Evolutionary conservation across 441 rosid genomes (phyloP).

Genomic region (Populus hybrid): DNA sequence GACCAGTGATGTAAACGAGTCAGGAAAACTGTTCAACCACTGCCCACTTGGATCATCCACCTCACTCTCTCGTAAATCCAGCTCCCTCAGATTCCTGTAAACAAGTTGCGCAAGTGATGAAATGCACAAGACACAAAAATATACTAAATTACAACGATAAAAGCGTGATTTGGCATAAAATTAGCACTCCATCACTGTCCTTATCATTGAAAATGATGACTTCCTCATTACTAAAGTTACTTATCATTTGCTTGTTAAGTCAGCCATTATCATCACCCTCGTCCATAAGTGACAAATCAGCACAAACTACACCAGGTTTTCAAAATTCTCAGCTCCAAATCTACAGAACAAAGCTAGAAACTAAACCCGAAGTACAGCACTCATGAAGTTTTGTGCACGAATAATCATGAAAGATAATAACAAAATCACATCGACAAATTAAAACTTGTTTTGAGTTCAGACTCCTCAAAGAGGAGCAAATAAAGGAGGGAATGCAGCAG

Average conservation of each 20-base stretch:
- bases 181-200: constrained; percentile 4
- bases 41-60: constrained; percentile 84
- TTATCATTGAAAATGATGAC: constrained; percentile 24
- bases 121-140: too few relatives aligned
- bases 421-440: neutral
- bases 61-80: constrained; percentile 78
- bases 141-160: neutral
- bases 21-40: constrained; percentile 85
- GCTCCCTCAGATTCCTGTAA: constrained; percentile 69
- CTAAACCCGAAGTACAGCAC: too few relatives aligned
- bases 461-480: neutral
- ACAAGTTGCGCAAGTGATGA: neutral
- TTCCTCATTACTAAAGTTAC: neutral
- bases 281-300: too few relatives aligned
- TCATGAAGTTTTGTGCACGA: too few relatives aligned
- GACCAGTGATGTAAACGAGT: constrained; percentile 59
- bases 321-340: too few relatives aligned
- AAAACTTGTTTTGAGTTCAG: neutral
- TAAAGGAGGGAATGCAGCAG: neutral
- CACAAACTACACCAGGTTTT: too few relatives aligned
- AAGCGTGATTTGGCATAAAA: neutral
- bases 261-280: too few relatives aligned
- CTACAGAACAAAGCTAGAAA: too few relatives aligned
- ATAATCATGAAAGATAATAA: neutral
- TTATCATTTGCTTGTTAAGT: too few relatives aligned